A percentile compares a stretch with the other conserved stretches of the same genome.
phyloP scores from a whole-genome alignment of 805 yeast genomes.

The Blastobotrys attinorum region DNA sequence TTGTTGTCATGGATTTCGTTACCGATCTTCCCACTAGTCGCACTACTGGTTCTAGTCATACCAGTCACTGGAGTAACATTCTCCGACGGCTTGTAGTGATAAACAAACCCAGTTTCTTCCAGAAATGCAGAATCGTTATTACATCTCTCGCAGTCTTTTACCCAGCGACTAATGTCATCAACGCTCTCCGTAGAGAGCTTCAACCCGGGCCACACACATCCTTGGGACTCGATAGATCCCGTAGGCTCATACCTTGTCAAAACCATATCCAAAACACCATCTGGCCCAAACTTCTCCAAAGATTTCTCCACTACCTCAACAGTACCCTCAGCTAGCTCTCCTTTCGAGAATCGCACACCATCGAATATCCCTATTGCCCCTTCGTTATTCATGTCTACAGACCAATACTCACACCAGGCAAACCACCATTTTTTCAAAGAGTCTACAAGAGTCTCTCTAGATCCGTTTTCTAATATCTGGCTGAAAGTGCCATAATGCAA shows the following conservation, averaged over 20 bases:
- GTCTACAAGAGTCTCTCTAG: constrained; percentile 6
- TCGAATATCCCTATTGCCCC: constrained; percentile 13
- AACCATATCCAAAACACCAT: constrained; percentile 15
- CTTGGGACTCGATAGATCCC: constrained; percentile 10
- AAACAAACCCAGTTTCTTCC: constrained; percentile 18
- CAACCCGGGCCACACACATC: constrained; percentile 16
- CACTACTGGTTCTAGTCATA: too few species aligned
- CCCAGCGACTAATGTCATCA: constrained; percentile 18
- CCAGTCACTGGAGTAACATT: too few species aligned
- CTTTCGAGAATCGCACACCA: constrained; percentile 11
- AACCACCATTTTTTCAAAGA: constrained; percentile 18
- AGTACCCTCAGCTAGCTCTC: constrained; percentile 14
- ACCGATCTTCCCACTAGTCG: too few species aligned
- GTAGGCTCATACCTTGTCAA: constrained; percentile 12
- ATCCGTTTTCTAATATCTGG: not conserved
- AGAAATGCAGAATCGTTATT: constrained; percentile 13
- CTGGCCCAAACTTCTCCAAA: constrained; percentile 9
- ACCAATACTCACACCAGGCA: constrained; percentile 18
- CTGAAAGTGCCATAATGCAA: constrained; percentile 29
- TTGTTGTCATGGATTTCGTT: too few species aligned
- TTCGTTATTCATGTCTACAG: constrained; percentile 9
- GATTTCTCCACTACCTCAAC: constrained; percentile 12
- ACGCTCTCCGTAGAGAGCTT: constrained; percentile 6
- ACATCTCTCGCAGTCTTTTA: constrained; percentile 17
- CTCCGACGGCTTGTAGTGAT: too few species aligned